Evolutionary conservation across 257 asterid genomes (phyloP).

Genomic region (Plectranthus barbatus): DNA sequence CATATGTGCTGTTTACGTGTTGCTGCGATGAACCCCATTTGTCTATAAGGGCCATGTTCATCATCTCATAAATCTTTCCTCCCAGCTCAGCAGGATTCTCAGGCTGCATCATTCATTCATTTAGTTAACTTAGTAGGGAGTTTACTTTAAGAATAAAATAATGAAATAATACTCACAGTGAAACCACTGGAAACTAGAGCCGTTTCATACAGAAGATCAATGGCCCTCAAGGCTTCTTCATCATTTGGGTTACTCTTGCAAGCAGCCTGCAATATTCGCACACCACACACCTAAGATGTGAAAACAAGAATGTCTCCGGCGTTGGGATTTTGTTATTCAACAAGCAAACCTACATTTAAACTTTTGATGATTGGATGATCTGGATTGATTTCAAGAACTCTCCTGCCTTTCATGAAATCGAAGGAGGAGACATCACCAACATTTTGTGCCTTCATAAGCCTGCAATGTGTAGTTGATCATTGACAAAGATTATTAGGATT

Average conservation of each 20-base stretch:
- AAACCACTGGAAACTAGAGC: constrained; percentile 94
- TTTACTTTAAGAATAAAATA: neutral
- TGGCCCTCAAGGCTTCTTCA: constrained; percentile 87
- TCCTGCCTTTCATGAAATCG: constrained; percentile 83
- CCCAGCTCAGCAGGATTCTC: constrained; percentile 95
- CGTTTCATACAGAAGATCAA: constrained; percentile 83
- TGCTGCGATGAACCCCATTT: constrained; percentile 55
- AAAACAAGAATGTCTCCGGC: neutral
- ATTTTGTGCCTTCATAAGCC: constrained; percentile 94
- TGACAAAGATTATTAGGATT: neutral
- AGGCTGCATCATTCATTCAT: constrained; percentile 42
- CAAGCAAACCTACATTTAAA: constrained; percentile 44
- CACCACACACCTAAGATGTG: neutral
- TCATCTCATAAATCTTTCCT: constrained; percentile 93
- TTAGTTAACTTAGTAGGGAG: neutral
- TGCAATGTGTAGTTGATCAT: constrained; percentile 33
- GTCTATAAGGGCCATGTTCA: constrained; percentile 77
- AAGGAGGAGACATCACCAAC: constrained; percentile 66
- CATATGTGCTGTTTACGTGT: constrained; percentile 21
- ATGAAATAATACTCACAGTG: constrained; percentile 46
- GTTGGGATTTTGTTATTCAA: neutral
- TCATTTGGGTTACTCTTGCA: constrained; percentile 68
- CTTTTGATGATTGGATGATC: constrained; percentile 77
- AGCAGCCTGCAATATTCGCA: constrained; percentile 49
- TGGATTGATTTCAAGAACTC: constrained; percentile 94